phyloP scores from a whole-genome alignment of 257 asterid species.

The Leptodermis oblonga region DNA sequence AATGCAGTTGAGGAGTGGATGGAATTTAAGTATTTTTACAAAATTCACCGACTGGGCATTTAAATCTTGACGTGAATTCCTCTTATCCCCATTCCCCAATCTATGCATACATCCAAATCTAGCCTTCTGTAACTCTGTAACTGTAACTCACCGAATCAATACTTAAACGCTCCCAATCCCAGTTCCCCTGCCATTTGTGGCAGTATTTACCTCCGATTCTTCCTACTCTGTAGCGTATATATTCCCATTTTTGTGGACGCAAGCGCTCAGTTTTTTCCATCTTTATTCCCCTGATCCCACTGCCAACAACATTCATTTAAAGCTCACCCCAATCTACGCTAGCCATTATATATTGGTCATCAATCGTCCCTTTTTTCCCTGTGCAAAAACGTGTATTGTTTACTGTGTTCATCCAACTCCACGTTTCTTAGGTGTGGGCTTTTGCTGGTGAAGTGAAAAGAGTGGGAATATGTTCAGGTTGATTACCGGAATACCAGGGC shows the following conservation, averaged over 20 bases:
- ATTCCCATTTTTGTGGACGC: neutral
- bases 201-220: no score
- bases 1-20: neutral
- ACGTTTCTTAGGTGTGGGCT: no score
- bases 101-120: constrained; percentile 1
- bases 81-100: neutral
- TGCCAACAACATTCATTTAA: neutral
- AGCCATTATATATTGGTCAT: no score
- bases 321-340: neutral
- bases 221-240: neutral
- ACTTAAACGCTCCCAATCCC: neutral
- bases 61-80: constrained; percentile 1
- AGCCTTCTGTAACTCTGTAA: no score
- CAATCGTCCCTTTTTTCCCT: no score
- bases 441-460: no score
- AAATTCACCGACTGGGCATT: constrained; percentile 5
- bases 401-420: no score
- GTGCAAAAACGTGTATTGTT: no score
- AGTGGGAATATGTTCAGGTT: constrained; percentile 55
- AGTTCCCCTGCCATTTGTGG: neutral
- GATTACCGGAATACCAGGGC: constrained; percentile 58
- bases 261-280: neutral
- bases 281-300: neutral
- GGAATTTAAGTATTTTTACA: constrained; percentile 3
- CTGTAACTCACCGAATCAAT: constrained; percentile 9